These are phyloP conservation scores for Fusarium guadeloupense DNA, from an alignment of 2,329 filamentous ascomycete genomes.

Conservation along the genomic window DNA sequence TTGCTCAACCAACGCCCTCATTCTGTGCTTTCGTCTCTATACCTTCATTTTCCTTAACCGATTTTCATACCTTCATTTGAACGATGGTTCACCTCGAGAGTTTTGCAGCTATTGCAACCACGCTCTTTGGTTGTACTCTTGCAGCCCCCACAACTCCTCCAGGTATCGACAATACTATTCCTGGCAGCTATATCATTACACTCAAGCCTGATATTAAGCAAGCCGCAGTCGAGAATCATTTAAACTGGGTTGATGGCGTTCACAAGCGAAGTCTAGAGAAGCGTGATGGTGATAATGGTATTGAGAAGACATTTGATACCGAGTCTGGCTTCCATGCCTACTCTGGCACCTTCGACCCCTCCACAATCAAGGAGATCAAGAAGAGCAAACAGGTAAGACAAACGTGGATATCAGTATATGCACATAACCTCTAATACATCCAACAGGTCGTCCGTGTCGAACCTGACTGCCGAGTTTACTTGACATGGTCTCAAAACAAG, in stretches of 20 bases:
- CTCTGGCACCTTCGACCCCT: slow-evolving; percentile 53
- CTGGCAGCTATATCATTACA: slow-evolving; percentile 67
- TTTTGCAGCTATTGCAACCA: slow-evolving; percentile 37
- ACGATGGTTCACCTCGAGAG: slow-evolving; percentile 45
- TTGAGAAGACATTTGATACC: slow-evolving; percentile 46
- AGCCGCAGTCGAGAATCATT: slow-evolving; percentile 57
- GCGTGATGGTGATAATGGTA: slow-evolving; percentile 51
- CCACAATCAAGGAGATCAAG: slow-evolving; percentile 54
- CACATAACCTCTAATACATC: background rate
- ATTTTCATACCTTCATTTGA: background rate
- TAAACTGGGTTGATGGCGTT: slow-evolving; percentile 60
- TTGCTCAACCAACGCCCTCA: slow-evolving; percentile 13
- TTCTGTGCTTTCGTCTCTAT: slow-evolving; percentile 1
- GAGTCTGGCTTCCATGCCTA: slow-evolving; percentile 52
- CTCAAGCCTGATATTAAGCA: slow-evolving; percentile 62
- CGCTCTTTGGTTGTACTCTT: slow-evolving; percentile 36
- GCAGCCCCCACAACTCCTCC: slow-evolving; percentile 30
- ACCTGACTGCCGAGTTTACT: slow-evolving; percentile 42
- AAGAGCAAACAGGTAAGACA: slow-evolving; percentile 53
- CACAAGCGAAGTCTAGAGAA: slow-evolving; percentile 63
- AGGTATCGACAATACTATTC: slow-evolving; percentile 39
- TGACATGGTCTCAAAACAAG: slow-evolving; percentile 23
- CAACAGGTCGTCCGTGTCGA: slow-evolving; percentile 44
- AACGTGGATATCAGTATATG: fast-evolving
- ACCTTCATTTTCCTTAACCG: background rate